Evolutionary conservation across 2,329 filamentous ascomycete species (phyloP), one percentile per base, ranked within the genome.

Genomic region (Diaporthe velutina): DNA sequence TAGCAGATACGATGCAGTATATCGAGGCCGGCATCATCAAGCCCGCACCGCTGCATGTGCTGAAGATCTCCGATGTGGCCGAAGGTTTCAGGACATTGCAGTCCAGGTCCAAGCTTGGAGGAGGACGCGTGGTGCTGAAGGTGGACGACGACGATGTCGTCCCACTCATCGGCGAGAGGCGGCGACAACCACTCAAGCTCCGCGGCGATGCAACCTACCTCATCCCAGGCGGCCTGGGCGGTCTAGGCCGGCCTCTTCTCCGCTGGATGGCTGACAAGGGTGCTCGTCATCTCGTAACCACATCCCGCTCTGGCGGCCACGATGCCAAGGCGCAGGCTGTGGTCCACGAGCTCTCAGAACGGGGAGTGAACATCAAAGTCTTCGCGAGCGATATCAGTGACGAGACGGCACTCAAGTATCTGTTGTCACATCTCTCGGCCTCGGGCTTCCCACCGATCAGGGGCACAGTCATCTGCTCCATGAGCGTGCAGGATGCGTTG

Each of bases 401-500:
- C 4, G 52, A 25, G 13, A n/a, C 13, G 19, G 25, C 68, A 2
- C 52, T 71, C 17, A 12, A 48, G 4, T 22, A 40, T n/a, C 40
- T 58, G 2, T 17, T 71, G 30, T 71, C 68, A 13, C 28, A 58
- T 3, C 28, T 71, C 7, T 58, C 68, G n/a, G 4, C 28, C 1
- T 50, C 54, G 2, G 52, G 42, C 15, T 35, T 71, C 19, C 68
- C 68, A 9, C 54, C 68, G 9, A 50, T 71, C 40, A 58, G 55
- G 38, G 68, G 68, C 54, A 48, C 54, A 2, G 7, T 71, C 28
- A 15, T 71, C 68, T 71, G 54, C 54, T 48, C 54, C 19, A 71
- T 71, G 68, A 71, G 40, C 19, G 68, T 71, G 42, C 60, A 81
- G 78, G 80, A 81, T 71, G 78, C 78, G 45, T 79, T 81, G 77